phyloP scores from a whole-genome alignment of 2,329 filamentous ascomycete genomes.

The Pseudogymnoascus sp. region DNA sequence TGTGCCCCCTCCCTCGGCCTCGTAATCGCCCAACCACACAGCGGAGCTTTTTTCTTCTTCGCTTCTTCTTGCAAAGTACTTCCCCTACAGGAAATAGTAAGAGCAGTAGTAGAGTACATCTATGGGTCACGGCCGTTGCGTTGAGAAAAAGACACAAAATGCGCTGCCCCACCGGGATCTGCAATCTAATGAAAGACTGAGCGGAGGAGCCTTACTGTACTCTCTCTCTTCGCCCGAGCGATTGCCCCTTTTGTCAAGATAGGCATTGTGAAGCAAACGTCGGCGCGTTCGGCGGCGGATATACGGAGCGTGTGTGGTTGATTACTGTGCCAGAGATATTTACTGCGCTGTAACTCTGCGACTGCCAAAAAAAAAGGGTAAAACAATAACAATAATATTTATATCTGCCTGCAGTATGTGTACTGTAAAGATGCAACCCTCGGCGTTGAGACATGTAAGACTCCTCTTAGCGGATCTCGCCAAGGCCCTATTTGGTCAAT shows the following conservation, averaged over 20 bases:
- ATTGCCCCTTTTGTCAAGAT: background rate
- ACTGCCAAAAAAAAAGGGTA: background rate
- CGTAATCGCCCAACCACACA: background rate
- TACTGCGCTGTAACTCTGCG: background rate
- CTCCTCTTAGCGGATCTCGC: background rate
- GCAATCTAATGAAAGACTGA: conserved; percentile 3
- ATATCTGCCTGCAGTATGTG: conserved; percentile 2
- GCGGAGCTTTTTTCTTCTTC: background rate
- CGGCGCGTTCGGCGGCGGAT: background rate
- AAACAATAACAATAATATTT: conserved; percentile 8
- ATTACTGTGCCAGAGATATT: background rate
- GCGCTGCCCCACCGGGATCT: background rate
- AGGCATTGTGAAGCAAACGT: background rate
- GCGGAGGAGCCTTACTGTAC: conserved; percentile 5
- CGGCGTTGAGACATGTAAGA: background rate
- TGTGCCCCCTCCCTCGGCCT: background rate
- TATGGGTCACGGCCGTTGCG: conserved; percentile 6
- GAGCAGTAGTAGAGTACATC: background rate
- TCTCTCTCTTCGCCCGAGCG: conserved; percentile 4
- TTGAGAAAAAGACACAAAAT: conserved; percentile 1
- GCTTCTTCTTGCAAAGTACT: background rate
- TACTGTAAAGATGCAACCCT: background rate
- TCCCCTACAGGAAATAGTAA: background rate
- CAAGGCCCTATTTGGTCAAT: conserved; percentile 1
- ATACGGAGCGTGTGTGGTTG: background rate